These are phyloP conservation scores for Crucihimalaya himalaica DNA, from an alignment of 345 rosid species.

Conservation along the genomic window DNA sequence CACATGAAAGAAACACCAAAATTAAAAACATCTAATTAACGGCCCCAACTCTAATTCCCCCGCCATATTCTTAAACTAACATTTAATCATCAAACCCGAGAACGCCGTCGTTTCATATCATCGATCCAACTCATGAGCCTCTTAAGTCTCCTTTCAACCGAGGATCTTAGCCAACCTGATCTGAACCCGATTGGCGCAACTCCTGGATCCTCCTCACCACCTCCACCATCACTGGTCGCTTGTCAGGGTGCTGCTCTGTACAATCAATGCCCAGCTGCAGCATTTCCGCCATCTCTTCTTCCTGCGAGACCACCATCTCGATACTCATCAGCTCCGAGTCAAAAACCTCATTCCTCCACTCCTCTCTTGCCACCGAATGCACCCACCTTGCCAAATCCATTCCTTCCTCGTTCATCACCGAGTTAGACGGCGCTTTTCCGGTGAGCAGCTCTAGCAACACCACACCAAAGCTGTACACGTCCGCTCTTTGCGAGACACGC, in stretches of 20 bases:
- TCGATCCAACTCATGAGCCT: not conserved
- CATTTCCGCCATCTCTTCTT: constrained; percentile 83
- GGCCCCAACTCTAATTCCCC: constrained; percentile 33
- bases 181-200: constrained; percentile 43
- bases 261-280: constrained; percentile 89
- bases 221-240: constrained; percentile 67
- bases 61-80: constrained; percentile 40
- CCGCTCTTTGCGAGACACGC: constrained; percentile 90
- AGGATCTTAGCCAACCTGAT: constrained; percentile 32
- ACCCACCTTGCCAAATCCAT: constrained; percentile 97
- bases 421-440: constrained; percentile 83
- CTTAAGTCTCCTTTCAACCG: not conserved
- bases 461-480: constrained; percentile 93
- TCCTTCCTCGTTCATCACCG: constrained; percentile 87
- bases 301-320: constrained; percentile 48
- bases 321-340: constrained; percentile 85
- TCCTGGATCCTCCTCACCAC: constrained; percentile 64
- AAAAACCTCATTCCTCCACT: constrained; percentile 83
- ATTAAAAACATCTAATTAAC: constrained; percentile 33
- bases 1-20: constrained; percentile 17
- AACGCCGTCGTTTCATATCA: constrained; percentile 3
- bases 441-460: constrained; percentile 82
- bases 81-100: constrained; percentile 8
- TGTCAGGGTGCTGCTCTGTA: constrained; percentile 79
- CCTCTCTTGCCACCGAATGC: constrained; percentile 79